These are phyloP conservation scores for Vachellia pachyceras DNA, from an alignment of 306 rosid species.

Conservation along the genomic window DNA sequence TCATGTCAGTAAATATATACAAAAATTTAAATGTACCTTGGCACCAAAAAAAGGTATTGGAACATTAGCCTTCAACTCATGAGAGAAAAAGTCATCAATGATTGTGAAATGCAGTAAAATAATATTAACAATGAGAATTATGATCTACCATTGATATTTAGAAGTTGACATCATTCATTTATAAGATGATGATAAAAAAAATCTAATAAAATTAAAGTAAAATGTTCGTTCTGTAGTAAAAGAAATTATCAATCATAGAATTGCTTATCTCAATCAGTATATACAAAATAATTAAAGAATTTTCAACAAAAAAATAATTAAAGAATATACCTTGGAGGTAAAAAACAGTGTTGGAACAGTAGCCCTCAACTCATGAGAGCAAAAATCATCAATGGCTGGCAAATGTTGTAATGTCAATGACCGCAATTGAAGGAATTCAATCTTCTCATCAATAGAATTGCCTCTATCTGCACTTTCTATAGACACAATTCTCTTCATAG, in stretches of 20 bases:
- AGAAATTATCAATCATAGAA: background rate
- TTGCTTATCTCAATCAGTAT: background rate
- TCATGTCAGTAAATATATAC: too few species aligned
- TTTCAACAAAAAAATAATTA: too few species aligned
- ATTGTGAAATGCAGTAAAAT: background rate
- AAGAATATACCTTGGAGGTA: background rate
- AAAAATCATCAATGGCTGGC: background rate
- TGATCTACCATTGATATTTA: background rate
- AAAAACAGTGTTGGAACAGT: background rate
- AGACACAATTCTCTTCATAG: slow-evolving; percentile 13
- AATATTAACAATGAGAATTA: background rate
- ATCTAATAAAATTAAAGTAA: background rate
- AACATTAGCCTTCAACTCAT: too few species aligned
- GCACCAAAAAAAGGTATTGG: too few species aligned
- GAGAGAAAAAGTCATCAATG: too few species aligned
- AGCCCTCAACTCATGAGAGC: background rate
- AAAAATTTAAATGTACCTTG: too few species aligned
- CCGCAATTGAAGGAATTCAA: slow-evolving; percentile 2
- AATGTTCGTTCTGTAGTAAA: background rate
- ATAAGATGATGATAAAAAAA: background rate
- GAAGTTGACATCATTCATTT: background rate
- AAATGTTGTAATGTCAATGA: background rate
- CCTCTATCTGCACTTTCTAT: background rate
- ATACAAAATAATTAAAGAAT: too few species aligned
- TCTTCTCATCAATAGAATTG: background rate